These are phyloP conservation scores for Acorus gramineus DNA, from an alignment of 106 monocot species.

Conservation along the genomic window DNA sequence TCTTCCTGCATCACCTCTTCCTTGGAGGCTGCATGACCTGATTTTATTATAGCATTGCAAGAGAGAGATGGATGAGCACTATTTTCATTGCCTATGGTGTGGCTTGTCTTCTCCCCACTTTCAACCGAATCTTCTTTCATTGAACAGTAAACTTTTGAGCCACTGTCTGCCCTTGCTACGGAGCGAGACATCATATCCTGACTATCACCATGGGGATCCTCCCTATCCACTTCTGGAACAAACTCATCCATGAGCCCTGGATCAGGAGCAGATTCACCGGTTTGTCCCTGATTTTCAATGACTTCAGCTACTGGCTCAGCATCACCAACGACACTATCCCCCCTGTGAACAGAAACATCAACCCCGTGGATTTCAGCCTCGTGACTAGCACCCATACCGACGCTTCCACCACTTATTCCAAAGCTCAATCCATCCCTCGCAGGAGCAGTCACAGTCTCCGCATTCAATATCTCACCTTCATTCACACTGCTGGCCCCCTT, in stretches of 20 bases:
- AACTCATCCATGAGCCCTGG: constrained; percentile 87
- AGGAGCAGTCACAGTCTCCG: constrained; percentile 60
- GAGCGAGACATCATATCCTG: constrained; percentile 91
- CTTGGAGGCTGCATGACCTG: constrained; percentile 56
- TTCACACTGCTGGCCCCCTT: constrained; percentile 82
- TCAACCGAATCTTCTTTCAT: constrained; percentile 84
- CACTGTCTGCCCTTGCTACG: constrained; percentile 71
- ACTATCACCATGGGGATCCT: constrained; percentile 85
- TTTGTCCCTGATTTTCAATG: constrained; percentile 81
- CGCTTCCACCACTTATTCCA: constrained; percentile 93
- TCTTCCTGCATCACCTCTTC: constrained; percentile 75
- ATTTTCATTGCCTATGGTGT: constrained; percentile 37
- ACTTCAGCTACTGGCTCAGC: constrained; percentile 75
- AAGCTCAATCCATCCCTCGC: constrained; percentile 76
- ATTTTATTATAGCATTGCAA: constrained; percentile 86
- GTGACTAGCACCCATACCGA: constrained; percentile 97
- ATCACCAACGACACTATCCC: constrained; percentile 59
- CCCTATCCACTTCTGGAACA: constrained; percentile 62
- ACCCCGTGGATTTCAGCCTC: constrained; percentile 96
- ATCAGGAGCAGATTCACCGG: constrained; percentile 78
- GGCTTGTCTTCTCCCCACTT: constrained; percentile 72
- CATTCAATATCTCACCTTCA: constrained; percentile 78
- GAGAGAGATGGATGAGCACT: constrained; percentile 76
- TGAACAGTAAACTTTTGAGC: constrained; percentile 84
- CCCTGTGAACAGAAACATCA: constrained; percentile 59